Base-by-base conservation (phyloP, 331 rosid species). In the Prunus yedoensis region DNA sequence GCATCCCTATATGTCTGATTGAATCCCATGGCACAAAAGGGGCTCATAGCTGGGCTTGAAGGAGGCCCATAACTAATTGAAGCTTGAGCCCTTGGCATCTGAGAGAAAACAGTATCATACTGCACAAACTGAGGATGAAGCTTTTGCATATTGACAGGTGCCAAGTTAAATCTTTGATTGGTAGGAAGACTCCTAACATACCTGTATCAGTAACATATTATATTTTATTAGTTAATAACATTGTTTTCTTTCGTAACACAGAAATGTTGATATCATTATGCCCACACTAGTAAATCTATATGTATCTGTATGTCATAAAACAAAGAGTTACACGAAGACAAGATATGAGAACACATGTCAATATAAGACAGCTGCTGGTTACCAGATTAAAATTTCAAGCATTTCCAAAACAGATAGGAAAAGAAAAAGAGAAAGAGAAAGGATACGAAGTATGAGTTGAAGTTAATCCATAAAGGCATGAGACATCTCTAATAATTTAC, bases 61-160 rank as follows among this genome's bases (percentile, higher is more conserved):
- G 88, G 89, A 70, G 86, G 86, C 63, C 81, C 78, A 68, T 88
- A 93, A 50, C 88, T 83, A 54, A 83, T 78, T 32, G 89, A 49
- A 32, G 83, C 77, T 53, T 71, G 91, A 78, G 87, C 25, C 80
- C 88, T 87, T 21, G 90, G 71, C 86, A 89, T 84, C 74, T 88
- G 91, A 83, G 87, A 77, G 77, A 82, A 89, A 73, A 83, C 70
- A 59, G 88, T 58, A 28, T 91, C 96, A 68, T 85, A 91, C 72
- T 79, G 98, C 82, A 89, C 82, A 87, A 89, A 89, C 63, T 90
- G 85, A 53, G 88, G 91, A 71, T 85, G 93, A 80, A 85, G 75
- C 73, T 87, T 83, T 62, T 78, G 97, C 88, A 88, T 47, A 77
- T 85, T 87, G 74, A 85, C 84, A 68, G 91, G 98, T 63, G 80